Evolutionary conservation across 2,329 filamentous ascomycete genomes (phyloP).

Genomic region (Pseudodiploospora longispora): DNA sequence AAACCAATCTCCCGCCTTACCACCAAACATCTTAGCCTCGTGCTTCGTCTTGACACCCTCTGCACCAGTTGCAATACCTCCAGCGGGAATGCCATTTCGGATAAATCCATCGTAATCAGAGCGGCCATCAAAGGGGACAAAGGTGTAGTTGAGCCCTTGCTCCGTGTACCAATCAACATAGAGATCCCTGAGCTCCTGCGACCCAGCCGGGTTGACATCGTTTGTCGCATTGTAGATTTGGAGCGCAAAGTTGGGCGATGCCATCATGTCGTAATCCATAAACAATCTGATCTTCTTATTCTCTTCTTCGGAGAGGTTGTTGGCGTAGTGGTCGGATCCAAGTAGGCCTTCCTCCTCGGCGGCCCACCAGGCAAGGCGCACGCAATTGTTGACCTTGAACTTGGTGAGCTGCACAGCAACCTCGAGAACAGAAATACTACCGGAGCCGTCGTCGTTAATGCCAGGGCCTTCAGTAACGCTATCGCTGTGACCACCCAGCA

Average conservation of each 20-base stretch:
- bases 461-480: slow-evolving; percentile 57
- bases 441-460: slow-evolving; percentile 73
- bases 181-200: slow-evolving; percentile 58
- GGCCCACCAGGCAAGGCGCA: slow-evolving; percentile 61
- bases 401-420: slow-evolving; percentile 50
- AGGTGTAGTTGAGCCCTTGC: slow-evolving; percentile 56
- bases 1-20: slow-evolving; percentile 52
- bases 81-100: slow-evolving; percentile 61
- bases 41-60: slow-evolving; percentile 66
- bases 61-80: slow-evolving; percentile 70
- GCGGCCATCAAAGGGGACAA: slow-evolving; percentile 69
- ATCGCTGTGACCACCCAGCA: slow-evolving; percentile 58
- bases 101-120: slow-evolving; percentile 77
- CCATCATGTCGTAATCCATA: slow-evolving; percentile 66
- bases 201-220: slow-evolving; percentile 60
- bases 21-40: slow-evolving; percentile 62
- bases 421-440: slow-evolving; percentile 54
- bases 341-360: slow-evolving; percentile 60
- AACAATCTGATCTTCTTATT: slow-evolving; percentile 56
- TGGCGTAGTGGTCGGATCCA: slow-evolving; percentile 55
- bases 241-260: slow-evolving; percentile 57
- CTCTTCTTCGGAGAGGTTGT: slow-evolving; percentile 45
- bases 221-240: slow-evolving; percentile 68
- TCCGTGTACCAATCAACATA: slow-evolving; percentile 60
- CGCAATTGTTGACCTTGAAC: slow-evolving; percentile 55